Conservation (phyloP, 495 filamentous ascomycete genomes). For the Xylaria longipes region DNA sequence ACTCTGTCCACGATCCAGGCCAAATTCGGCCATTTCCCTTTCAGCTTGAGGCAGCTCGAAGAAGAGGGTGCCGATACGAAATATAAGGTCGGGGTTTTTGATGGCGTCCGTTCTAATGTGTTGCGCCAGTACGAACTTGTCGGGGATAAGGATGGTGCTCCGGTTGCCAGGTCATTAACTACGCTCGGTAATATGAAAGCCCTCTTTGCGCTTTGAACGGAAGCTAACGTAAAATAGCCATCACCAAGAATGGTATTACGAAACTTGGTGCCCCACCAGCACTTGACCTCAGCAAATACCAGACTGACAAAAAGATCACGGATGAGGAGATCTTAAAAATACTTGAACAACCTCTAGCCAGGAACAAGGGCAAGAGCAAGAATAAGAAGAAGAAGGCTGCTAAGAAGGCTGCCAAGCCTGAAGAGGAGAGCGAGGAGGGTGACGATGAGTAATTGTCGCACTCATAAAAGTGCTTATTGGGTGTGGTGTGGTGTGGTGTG, state of each 20-base stretch:
- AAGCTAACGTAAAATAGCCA: conserved; percentile 62
- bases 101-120: conserved; percentile 90
- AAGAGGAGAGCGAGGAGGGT: conserved; percentile 43
- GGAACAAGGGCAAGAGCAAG: conserved; percentile 79
- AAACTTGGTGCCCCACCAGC: conserved; percentile 78
- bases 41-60: conserved; percentile 94
- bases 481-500: background rate
- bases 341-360: conserved; percentile 81
- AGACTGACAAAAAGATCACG: conserved; percentile 96
- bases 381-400: conserved; percentile 89
- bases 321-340: conserved; percentile 95
- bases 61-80: conserved; percentile 92
- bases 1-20: conserved; percentile 90
- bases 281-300: conserved; percentile 76
- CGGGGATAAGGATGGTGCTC: conserved; percentile 83
- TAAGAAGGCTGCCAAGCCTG: conserved; percentile 68
- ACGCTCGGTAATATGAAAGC: conserved; percentile 78
- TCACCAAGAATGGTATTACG: conserved; percentile 96
- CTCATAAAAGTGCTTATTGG: background rate
- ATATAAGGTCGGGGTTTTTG: conserved; percentile 79
- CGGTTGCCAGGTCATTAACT: conserved; percentile 84
- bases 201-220: conserved; percentile 16
- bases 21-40: conserved; percentile 97
- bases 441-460: conserved; percentile 45
- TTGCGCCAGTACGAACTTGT: conserved; percentile 94